Conservation (phyloP, 805 yeast genomes). For the Myxozyma neglecta region DNA sequence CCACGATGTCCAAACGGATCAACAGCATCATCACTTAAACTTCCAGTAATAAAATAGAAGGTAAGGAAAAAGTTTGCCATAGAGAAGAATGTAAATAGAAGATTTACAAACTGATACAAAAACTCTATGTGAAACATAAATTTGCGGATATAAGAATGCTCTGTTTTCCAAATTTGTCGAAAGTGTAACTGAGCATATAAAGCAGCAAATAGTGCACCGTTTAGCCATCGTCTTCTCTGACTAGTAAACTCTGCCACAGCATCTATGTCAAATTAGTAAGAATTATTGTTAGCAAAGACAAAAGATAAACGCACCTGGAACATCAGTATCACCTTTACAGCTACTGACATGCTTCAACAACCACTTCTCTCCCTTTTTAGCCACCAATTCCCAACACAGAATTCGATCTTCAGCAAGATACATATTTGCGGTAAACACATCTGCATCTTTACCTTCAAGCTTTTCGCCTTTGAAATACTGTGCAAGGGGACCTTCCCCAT, state of each 20-base stretch:
- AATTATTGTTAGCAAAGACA: neutral
- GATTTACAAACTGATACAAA: conserved; percentile 68
- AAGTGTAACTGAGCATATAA: conserved; percentile 80
- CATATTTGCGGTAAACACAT: conserved; percentile 93
- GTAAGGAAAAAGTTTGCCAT: conserved; percentile 87
- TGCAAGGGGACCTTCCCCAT: conserved; percentile 82
- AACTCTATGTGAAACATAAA: conserved; percentile 74
- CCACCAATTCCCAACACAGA: conserved; percentile 91
- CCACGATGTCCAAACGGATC: conserved; percentile 44
- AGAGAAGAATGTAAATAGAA: conserved; percentile 89
- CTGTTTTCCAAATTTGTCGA: conserved; percentile 72
- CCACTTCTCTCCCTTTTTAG: conserved; percentile 73
- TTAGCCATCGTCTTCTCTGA: conserved; percentile 95
- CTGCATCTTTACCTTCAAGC: conserved; percentile 65
- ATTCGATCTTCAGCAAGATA: conserved; percentile 96
- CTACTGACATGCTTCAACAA: conserved; percentile 78
- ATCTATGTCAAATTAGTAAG: conserved; percentile 18
- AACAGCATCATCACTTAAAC: conserved; percentile 59
- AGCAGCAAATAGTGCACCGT: conserved; percentile 95
- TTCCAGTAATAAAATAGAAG: conserved; percentile 79
- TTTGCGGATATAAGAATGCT: conserved; percentile 66
- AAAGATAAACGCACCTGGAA: conserved; percentile 57
- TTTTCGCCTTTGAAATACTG: conserved; percentile 93
- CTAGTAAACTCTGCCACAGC: conserved; percentile 78
- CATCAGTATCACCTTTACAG: conserved; percentile 93